Conservation (phyloP, 2,329 filamentous ascomycete species). For the Dactylellina cionopaga region DNA sequence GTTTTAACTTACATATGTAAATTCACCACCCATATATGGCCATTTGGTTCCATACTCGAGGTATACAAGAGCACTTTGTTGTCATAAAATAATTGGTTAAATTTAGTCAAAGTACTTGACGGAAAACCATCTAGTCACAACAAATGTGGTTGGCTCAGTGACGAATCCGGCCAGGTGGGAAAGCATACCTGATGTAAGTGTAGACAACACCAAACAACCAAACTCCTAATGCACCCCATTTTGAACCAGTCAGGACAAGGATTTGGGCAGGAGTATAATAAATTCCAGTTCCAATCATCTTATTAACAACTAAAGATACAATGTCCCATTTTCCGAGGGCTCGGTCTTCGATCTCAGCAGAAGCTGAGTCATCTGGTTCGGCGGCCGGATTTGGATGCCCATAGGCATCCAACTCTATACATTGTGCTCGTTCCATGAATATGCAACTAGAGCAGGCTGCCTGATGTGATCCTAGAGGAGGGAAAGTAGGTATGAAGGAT, state of each 20-base stretch:
- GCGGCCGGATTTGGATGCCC: background rate
- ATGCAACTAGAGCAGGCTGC: too few species aligned
- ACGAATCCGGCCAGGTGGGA: background rate
- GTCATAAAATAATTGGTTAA: background rate
- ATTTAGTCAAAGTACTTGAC: too few species aligned
- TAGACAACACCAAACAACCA: slow-evolving; percentile 13
- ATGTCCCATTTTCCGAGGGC: background rate
- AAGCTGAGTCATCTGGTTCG: background rate
- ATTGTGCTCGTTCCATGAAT: too few species aligned
- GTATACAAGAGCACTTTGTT: slow-evolving; percentile 12
- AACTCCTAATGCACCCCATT: background rate
- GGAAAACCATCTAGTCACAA: too few species aligned
- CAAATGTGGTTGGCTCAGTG: too few species aligned
- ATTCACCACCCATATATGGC: slow-evolving; percentile 17
- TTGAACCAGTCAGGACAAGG: slow-evolving; percentile 7
- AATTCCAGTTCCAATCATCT: slow-evolving; percentile 18
- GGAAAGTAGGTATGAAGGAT: too few species aligned
- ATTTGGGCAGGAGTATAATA: slow-evolving; percentile 16
- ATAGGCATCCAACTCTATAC: background rate
- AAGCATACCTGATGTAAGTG: slow-evolving; percentile 15
- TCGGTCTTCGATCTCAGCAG: background rate
- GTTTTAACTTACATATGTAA: slow-evolving; percentile 8
- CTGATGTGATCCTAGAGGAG: too few species aligned
- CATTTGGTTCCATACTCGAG: slow-evolving; percentile 16
- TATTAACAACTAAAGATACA: slow-evolving; percentile 3